phyloP scores from a whole-genome alignment of 2,329 filamentous ascomycete species.

The Colletotrichum somersetense region DNA sequence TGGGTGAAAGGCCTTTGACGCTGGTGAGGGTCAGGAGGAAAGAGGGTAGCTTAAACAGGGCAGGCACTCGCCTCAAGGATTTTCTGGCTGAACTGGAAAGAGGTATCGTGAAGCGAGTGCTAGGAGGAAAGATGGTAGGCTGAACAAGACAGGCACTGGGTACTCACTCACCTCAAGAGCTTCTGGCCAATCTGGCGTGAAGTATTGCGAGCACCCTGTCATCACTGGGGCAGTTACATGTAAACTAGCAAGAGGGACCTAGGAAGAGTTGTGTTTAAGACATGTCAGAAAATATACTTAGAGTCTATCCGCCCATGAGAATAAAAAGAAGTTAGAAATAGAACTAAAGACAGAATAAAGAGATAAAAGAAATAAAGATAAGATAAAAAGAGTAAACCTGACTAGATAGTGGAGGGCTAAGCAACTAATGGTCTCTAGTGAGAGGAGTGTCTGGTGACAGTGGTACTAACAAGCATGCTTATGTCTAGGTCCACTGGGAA shows the following conservation, averaged over 20 bases:
- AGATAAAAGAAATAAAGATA: too few species aligned
- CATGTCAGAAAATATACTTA: too few species aligned
- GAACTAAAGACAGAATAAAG: too few species aligned
- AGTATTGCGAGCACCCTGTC: background rate
- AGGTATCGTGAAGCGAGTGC: background rate
- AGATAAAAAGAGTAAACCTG: too few species aligned
- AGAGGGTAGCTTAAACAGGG: background rate
- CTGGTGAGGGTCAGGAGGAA: background rate
- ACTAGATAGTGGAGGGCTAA: too few species aligned
- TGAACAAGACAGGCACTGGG: background rate
- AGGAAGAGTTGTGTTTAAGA: too few species aligned
- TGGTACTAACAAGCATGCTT: background rate
- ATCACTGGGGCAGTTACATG: background rate
- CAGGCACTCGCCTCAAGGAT: background rate
- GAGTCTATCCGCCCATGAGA: too few species aligned
- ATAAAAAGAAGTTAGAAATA: too few species aligned
- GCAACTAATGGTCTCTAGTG: too few species aligned
- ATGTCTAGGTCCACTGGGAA: background rate
- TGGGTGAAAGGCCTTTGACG: background rate
- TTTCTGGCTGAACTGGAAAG: background rate
- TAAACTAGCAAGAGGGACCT: background rate
- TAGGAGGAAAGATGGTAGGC: background rate
- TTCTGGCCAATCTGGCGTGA: slow-evolving; percentile 2
- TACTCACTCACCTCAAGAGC: background rate
- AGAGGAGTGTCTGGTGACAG: background rate